phyloP scores from a whole-genome alignment of 2,329 filamentous ascomycete species.

The Fusarium caatingaense region DNA sequence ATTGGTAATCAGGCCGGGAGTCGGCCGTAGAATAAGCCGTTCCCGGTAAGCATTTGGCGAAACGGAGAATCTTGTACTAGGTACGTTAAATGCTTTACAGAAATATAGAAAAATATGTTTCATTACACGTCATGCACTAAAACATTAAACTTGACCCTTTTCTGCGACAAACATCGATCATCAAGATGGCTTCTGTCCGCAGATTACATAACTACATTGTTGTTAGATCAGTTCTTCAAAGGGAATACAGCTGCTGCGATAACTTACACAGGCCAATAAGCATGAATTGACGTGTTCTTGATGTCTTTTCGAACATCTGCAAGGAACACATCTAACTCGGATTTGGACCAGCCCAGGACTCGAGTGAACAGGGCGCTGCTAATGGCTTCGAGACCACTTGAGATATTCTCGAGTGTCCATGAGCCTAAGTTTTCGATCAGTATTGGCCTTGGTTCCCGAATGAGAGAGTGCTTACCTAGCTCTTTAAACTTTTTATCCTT shows the following conservation, averaged over 20 bases:
- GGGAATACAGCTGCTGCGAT: not conserved
- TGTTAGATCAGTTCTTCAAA: not conserved
- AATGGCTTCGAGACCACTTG: slow-evolving; percentile 40
- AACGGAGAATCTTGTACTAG: no score
- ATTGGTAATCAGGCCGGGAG: not conserved
- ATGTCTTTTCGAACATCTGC: slow-evolving; percentile 42
- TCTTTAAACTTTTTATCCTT: slow-evolving; percentile 62
- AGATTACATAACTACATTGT: slow-evolving; percentile 1
- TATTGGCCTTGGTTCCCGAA: rapidly evolving
- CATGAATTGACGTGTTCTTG: slow-evolving; percentile 42
- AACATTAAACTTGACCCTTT: not conserved
- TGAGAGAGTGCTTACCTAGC: slow-evolving; percentile 49
- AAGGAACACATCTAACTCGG: slow-evolving; percentile 45
- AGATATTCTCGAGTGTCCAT: slow-evolving; percentile 39
- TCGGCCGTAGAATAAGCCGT: not conserved
- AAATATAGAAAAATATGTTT: not conserved
- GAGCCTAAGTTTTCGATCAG: not conserved
- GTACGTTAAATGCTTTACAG: not conserved
- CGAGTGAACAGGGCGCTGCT: slow-evolving; percentile 46
- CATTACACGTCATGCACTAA: not conserved
- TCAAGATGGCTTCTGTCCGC: not conserved
- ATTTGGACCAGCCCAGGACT: slow-evolving; percentile 40
- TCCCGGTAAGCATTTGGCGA: not conserved
- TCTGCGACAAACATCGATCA: not conserved
- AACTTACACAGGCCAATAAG: slow-evolving; percentile 45